Evolutionary conservation across 169 alveolate genomes (phyloP).

Genomic region (Plasmodium fragile): DNA sequence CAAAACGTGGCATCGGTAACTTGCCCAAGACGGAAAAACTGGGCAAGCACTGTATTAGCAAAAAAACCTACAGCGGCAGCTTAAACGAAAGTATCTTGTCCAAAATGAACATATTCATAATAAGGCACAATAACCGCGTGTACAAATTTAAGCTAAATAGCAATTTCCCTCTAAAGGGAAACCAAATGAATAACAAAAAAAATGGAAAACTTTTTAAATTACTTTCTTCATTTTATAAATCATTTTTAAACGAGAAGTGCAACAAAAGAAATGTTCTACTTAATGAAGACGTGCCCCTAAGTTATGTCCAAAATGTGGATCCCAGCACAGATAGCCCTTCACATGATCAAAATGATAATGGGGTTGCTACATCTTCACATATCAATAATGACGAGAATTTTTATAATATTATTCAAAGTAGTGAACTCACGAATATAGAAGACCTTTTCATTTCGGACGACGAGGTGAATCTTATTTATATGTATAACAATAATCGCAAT

Average conservation of each 20-base stretch:
- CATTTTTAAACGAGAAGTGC: not conserved
- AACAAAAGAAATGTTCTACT: not conserved
- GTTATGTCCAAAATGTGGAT: not conserved
- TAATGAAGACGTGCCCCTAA: not conserved
- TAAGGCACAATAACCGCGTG: slow-evolving; percentile 32
- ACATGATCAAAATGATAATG: not conserved
- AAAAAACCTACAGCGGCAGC: slow-evolving; percentile 1
- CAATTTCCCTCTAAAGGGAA: slow-evolving; percentile 8
- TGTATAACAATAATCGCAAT: slow-evolving; percentile 28
- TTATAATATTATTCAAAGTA: not conserved
- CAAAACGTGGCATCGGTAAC: not conserved
- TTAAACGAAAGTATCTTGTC: slow-evolving; percentile 18
- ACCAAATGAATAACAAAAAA: slow-evolving; percentile 7
- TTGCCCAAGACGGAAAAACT: not conserved
- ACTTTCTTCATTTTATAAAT: not conserved
- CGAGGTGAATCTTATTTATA: slow-evolving; percentile 69
- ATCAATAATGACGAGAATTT: not conserved
- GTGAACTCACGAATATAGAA: slow-evolving; percentile 6
- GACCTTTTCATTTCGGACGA: slow-evolving; percentile 63
- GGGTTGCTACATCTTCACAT: not conserved
- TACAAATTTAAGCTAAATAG: slow-evolving; percentile 47
- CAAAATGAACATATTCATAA: slow-evolving; percentile 32
- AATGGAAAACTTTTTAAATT: slow-evolving; percentile 6
- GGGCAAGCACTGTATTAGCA: slow-evolving; percentile 10
- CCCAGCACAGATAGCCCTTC: not conserved